phyloP scores from a whole-genome alignment of 129 eudicot genomes.

The Lactuca sativa region DNA sequence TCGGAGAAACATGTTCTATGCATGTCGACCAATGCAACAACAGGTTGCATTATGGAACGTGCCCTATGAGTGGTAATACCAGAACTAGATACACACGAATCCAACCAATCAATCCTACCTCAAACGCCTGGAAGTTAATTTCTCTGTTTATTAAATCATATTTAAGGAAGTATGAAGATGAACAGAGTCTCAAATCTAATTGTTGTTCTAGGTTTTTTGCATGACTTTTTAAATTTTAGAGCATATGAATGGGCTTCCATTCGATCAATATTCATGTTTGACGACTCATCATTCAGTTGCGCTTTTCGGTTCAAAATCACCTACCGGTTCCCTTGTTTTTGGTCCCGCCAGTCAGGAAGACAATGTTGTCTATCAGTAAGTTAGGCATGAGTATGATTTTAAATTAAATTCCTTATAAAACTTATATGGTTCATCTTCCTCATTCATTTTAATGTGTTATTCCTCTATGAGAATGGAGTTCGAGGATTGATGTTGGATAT shows the following conservation, averaged over 20 bases:
- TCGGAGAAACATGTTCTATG: conserved; percentile 76
- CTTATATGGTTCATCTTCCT: neutral
- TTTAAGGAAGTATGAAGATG: too few relatives aligned
- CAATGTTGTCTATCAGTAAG: conserved; percentile 63
- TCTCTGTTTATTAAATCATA: too few relatives aligned
- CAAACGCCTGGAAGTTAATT: conserved; percentile 40
- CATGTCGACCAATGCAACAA: conserved; percentile 50
- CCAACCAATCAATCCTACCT: conserved; percentile 65
- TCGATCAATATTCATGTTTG: conserved; percentile 79
- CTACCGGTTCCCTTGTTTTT: conserved; percentile 53
- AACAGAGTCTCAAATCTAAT: too few relatives aligned
- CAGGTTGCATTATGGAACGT: conserved; percentile 64
- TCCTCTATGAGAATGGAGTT: conserved; percentile 73
- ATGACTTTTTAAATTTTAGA: conserved; percentile 9
- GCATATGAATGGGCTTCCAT: conserved; percentile 84
- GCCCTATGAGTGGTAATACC: conserved; percentile 77
- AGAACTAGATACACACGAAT: conserved; percentile 70
- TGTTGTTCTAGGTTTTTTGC: conserved; percentile 1
- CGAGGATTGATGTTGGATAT: conserved; percentile 97
- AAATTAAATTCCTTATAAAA: neutral
- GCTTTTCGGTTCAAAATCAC: conserved; percentile 46
- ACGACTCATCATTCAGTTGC: conserved; percentile 94
- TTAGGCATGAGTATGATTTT: conserved; percentile 48
- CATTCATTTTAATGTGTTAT: neutral
- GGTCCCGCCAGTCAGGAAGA: conserved; percentile 93